Base-by-base conservation (phyloP, 2,329 filamentous ascomycete species). In the Ophiostoma novo-ulmi region DNA sequence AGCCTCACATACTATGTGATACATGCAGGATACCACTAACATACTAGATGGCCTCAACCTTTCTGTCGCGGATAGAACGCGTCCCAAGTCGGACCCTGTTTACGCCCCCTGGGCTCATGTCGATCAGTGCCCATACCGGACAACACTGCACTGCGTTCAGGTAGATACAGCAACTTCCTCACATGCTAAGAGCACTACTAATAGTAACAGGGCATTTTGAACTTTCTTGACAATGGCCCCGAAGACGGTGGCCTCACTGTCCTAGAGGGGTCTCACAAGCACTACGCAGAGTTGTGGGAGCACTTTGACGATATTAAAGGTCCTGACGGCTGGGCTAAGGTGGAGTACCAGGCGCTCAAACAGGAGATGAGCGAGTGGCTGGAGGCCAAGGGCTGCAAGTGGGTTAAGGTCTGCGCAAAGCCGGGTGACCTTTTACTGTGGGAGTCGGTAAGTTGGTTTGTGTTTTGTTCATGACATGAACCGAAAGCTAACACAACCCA, bases 31-130 rank as follows among this genome's bases (percentile, higher is more conserved):
- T 11, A 26, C 7, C 5, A 35, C 35, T 65, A 22, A 65, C 36
- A 64, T 13, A 3, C 20, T 65, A 65, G 63, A 69, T 39, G 67
- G 44, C 11, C n/a, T 69, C 67, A 69, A 69, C n/a, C 10, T 69
- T 36, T 69, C 67, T 14, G 17, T 69, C 11, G 48, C 67, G 17
- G 67, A 69, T 22, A 55, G 36, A 38, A 22, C 36, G 11, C 67
- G 67, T 11, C 48, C 52, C n/a, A 61, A 39, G 48, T 41, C 67
- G 5, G 48, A 69, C 22, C 67, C 67, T 7, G 6, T 69, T 11
- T 69, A 41, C 39, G 67, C 67, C 7, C 67, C 67, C 10, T 69
- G 67, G 67, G 36, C 67, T n/a, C 67, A 69, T 38, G 67, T 69
- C 6, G 67, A 69, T 13, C 67, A 69, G 67, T 63, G 35, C 11